Conservation (phyloP, 176 grass and related monocot species). For the Oryza coarctata region DNA sequence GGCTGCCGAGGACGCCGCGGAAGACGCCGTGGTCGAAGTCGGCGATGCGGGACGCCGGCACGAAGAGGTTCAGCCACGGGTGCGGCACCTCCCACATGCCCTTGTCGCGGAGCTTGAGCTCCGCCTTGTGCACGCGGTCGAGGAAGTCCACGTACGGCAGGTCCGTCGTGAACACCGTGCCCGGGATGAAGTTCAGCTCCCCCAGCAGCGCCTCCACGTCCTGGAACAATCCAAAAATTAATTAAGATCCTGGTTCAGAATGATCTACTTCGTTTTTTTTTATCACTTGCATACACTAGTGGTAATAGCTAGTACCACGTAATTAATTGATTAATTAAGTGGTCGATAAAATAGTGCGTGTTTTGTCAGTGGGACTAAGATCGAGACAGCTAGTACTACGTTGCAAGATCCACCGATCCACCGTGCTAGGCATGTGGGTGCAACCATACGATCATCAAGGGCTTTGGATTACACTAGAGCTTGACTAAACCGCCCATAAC, state of each 20-base stretch:
- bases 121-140: conserved; percentile 87
- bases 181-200: conserved; percentile 65
- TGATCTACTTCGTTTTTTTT: not conserved
- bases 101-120: conserved; percentile 75
- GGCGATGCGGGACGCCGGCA: conserved; percentile 80
- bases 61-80: conserved; percentile 97
- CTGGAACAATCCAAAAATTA: conserved; percentile 19
- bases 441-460: not conserved
- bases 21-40: conserved; percentile 91
- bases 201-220: conserved; percentile 71
- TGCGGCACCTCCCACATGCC: conserved; percentile 94
- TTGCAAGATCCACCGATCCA: conserved; percentile 31
- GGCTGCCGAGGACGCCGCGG: conserved; percentile 66
- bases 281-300: not conserved
- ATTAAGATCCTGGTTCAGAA: not conserved
- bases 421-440: conserved; percentile 49
- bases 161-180: conserved; percentile 89
- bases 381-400: conserved; percentile 41
- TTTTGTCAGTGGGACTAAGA: conserved; percentile 48
- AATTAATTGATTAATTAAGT: not conserved
- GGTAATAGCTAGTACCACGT: not conserved
- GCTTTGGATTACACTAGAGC: not conserved
- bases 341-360: conserved; percentile 1
- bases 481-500: conserved; percentile 23
- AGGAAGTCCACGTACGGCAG: conserved; percentile 88